Percentiles rank a stretch among this genome's conserved stretches.
These are phyloP conservation scores for Leccinum uliginosum DNA, from an alignment of 768 basidiomycete species.

Conservation along the genomic window DNA sequence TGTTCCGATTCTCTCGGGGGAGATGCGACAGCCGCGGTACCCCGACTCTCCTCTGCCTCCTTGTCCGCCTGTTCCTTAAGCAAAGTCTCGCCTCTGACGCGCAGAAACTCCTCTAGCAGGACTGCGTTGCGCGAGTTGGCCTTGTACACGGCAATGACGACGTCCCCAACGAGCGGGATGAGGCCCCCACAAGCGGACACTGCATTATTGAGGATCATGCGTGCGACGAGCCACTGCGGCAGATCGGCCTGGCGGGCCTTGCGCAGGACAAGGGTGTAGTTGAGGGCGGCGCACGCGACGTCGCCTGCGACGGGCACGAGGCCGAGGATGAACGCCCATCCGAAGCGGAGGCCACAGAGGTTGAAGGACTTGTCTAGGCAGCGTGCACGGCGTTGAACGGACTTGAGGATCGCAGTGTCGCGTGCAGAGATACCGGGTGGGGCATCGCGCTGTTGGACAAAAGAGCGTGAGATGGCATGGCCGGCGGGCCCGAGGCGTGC, in stretches of 20 bases:
- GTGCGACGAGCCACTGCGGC: conserved; percentile 58
- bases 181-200: conserved; percentile 63
- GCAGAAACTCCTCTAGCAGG: conserved; percentile 79
- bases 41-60: conserved; percentile 18
- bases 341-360: conserved; percentile 77
- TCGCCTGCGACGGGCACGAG: conserved; percentile 71
- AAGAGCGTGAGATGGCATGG: neutral
- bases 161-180: conserved; percentile 71
- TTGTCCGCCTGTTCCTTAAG: conserved; percentile 45
- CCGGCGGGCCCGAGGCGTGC: conserved; percentile 14
- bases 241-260: conserved; percentile 74
- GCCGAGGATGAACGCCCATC: conserved; percentile 82
- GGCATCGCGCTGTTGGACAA: conserved; percentile 50
- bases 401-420: conserved; percentile 70
- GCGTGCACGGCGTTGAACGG: conserved; percentile 74
- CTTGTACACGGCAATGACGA: conserved; percentile 74
- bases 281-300: conserved; percentile 54
- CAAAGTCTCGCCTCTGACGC: conserved; percentile 71
- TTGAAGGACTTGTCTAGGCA: conserved; percentile 85
- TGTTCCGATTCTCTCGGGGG: conserved; percentile 37
- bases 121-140: conserved; percentile 88
- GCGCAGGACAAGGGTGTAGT: conserved; percentile 72
- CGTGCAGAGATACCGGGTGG: conserved; percentile 75
- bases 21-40: conserved; percentile 8
- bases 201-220: conserved; percentile 76